These are phyloP conservation scores for Strigomonas galati DNA, from an alignment of 208 protist genomes.

Conservation along the genomic window DNA sequence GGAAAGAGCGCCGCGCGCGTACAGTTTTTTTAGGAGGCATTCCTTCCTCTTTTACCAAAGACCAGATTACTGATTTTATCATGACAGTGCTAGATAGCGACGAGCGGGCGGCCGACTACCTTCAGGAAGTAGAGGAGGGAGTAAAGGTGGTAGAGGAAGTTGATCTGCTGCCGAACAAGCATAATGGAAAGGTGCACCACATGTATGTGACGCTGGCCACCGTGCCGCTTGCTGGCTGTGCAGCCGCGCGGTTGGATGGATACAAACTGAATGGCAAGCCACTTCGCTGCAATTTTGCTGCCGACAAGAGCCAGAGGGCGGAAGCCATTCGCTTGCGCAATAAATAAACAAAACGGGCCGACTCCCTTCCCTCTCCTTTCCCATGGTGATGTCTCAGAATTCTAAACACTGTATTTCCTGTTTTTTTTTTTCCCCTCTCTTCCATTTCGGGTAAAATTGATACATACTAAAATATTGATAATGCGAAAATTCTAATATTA, in stretches of 20 bases:
- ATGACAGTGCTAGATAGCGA: slow-evolving; percentile 40
- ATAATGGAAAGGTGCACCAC: slow-evolving; percentile 52
- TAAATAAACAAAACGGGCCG: neutral
- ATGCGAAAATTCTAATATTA: neutral
- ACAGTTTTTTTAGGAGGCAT: slow-evolving; percentile 85
- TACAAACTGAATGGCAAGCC: slow-evolving; percentile 36
- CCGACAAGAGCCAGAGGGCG: slow-evolving; percentile 72
- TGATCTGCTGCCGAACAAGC: slow-evolving; percentile 61
- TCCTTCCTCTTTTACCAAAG: slow-evolving; percentile 43
- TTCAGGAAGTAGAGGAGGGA: slow-evolving; percentile 15
- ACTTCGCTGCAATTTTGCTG: slow-evolving; percentile 83
- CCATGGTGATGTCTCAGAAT: neutral
- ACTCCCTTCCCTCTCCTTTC: neutral
- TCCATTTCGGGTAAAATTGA: too few species aligned
- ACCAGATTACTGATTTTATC: slow-evolving; percentile 68
- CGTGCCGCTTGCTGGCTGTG: slow-evolving; percentile 44
- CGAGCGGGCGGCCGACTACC: neutral
- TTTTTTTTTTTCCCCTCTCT: neutral
- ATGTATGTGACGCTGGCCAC: slow-evolving; percentile 76
- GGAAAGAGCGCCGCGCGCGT: slow-evolving; percentile 70
- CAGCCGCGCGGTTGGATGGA: slow-evolving; percentile 48
- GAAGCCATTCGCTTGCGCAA: slow-evolving; percentile 53
- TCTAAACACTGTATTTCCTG: neutral
- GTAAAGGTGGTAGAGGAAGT: slow-evolving; percentile 55
- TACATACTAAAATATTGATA: too few species aligned